Percentiles rank a stretch among this genome's conserved stretches.
These are phyloP conservation scores for Colletotrichum lupini DNA, from an alignment of 2,329 filamentous ascomycete species.

Conservation along the genomic window DNA sequence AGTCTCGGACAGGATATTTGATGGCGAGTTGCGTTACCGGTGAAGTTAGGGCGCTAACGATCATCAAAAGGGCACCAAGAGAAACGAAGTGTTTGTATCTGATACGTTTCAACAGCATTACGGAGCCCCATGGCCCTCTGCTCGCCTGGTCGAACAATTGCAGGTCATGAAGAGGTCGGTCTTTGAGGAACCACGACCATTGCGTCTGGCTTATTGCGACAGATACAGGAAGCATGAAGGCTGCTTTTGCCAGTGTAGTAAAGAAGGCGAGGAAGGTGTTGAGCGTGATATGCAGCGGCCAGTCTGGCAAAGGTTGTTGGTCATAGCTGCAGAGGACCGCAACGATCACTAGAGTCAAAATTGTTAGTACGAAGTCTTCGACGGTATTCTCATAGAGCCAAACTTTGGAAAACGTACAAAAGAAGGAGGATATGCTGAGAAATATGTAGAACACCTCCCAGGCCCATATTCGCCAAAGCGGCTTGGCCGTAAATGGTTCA, in stretches of 20 bases:
- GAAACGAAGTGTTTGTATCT: conserved; percentile 7
- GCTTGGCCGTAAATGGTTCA: neutral
- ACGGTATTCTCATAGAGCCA: no score
- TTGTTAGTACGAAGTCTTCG: neutral
- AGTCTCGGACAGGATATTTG: conserved; percentile 18
- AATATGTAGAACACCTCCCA: neutral
- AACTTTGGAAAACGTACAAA: neutral
- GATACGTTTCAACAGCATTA: conserved; percentile 16
- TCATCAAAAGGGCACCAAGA: conserved; percentile 12
- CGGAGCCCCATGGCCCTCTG: conserved; percentile 23
- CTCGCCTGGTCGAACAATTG: conserved; percentile 33
- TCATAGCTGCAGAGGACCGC: neutral
- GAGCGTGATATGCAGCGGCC: conserved; percentile 31
- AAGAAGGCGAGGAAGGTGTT: conserved; percentile 36
- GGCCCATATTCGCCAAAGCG: neutral
- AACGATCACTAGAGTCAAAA: neutral
- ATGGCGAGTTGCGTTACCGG: conserved; percentile 31
- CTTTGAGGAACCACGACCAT: conserved; percentile 31
- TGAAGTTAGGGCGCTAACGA: conserved; percentile 17
- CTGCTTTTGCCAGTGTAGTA: conserved; percentile 28
- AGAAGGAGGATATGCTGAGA: neutral
- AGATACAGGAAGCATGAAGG: conserved; percentile 28
- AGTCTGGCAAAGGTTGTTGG: conserved; percentile 4
- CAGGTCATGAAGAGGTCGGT: conserved; percentile 29
- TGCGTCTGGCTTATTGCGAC: conserved; percentile 33